Evolutionary conservation across 148 eudicot species (phyloP).

Genomic region (Persicaria maculosa): DNA sequence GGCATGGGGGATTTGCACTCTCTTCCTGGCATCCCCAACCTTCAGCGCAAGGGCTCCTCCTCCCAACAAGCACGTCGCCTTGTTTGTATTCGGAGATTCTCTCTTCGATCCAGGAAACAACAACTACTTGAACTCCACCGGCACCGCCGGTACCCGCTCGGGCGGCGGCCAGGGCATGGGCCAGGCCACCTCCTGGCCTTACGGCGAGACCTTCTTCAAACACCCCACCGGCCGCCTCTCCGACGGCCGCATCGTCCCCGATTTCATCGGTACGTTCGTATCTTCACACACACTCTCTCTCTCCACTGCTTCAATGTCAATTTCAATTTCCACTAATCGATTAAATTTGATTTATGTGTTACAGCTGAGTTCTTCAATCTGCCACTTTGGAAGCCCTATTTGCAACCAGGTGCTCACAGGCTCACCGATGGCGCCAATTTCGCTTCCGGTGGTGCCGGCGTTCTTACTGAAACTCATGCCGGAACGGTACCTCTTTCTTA

Average conservation of each 20-base stretch:
- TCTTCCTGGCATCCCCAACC: background rate
- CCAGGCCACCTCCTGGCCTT: conserved; percentile 15
- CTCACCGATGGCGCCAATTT: conserved; percentile 17
- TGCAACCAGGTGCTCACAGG: conserved; percentile 14
- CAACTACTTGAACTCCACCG: conserved; percentile 27
- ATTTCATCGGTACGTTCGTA: conserved; percentile 15
- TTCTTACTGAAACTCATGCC: conserved; percentile 17
- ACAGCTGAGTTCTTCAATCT: conserved; percentile 18
- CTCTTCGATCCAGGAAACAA: conserved; percentile 39
- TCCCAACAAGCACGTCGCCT: background rate
- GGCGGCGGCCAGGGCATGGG: background rate
- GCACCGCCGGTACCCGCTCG: conserved; percentile 9
- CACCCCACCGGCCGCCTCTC: conserved; percentile 16
- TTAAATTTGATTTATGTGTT: background rate
- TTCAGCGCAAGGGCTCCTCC: background rate
- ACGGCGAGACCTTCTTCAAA: conserved; percentile 20
- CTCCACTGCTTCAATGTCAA: no score
- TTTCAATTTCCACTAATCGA: no score
- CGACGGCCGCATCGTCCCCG: conserved; percentile 23
- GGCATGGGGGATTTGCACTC: background rate
- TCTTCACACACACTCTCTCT: no score
- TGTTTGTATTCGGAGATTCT: conserved; percentile 45
- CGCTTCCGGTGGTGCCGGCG: conserved; percentile 24
- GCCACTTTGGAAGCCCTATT: conserved; percentile 16
- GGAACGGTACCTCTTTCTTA: conserved; percentile 6